phyloP scores from a whole-genome alignment of 495 filamentous ascomycete genomes.

The Podospora comata region DNA sequence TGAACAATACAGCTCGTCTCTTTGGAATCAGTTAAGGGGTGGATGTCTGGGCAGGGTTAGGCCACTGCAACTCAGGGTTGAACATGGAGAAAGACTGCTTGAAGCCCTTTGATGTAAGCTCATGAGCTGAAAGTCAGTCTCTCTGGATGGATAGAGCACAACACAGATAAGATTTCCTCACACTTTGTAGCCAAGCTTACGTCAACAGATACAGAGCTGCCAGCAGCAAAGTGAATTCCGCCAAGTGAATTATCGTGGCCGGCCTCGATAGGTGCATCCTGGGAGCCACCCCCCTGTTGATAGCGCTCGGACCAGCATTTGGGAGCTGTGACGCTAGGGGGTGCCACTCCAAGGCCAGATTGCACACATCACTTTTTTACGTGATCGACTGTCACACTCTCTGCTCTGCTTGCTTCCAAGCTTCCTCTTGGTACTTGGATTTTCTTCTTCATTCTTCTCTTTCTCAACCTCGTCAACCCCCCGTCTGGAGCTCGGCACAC shows the following conservation, averaged over 20 bases:
- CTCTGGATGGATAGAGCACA: neutral
- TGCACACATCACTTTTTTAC: constrained; percentile 27
- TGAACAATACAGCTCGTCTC: too few relatives aligned
- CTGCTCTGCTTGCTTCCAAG: constrained; percentile 8
- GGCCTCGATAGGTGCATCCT: constrained; percentile 22
- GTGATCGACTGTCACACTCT: constrained; percentile 4
- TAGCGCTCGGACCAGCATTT: constrained; percentile 14
- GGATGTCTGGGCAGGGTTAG: too few relatives aligned
- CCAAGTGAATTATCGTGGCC: neutral
- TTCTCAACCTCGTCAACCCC: constrained; percentile 19
- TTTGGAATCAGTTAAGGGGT: too few relatives aligned
- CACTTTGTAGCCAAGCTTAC: neutral
- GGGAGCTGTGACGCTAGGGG: constrained; percentile 1
- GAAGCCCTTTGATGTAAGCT: too few relatives aligned
- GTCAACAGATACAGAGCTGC: neutral
- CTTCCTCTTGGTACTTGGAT: constrained; percentile 6
- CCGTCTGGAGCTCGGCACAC: constrained; percentile 42
- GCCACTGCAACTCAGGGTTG: too few relatives aligned
- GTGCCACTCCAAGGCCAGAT: constrained; percentile 25
- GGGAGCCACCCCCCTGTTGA: constrained; percentile 9
- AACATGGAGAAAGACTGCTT: too few relatives aligned
- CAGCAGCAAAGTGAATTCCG: constrained; percentile 11
- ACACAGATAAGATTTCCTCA: neutral
- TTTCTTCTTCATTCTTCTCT: constrained; percentile 25
- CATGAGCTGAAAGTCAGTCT: too few relatives aligned